phyloP scores from a whole-genome alignment of 2,329 filamentous ascomycete species.

The Aspergillus sp. region DNA sequence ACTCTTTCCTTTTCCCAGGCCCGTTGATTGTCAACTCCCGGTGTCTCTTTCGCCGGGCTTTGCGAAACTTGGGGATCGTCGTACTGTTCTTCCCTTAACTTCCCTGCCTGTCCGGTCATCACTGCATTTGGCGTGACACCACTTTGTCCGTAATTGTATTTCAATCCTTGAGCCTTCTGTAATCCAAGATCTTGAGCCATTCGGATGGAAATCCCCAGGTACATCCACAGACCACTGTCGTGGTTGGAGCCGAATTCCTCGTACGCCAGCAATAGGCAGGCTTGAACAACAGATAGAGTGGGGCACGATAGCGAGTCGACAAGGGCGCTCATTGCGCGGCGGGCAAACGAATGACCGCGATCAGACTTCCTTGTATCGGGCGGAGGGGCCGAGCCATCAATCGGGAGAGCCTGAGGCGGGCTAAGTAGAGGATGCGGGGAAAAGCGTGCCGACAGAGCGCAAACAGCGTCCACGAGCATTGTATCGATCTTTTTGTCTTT shows the following conservation, averaged over 20 bases:
- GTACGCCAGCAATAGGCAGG: conserved; percentile 79
- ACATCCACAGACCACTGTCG: conserved; percentile 92
- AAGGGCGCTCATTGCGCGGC: conserved; percentile 77
- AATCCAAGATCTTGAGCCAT: conserved; percentile 79
- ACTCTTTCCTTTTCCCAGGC: conserved; percentile 74
- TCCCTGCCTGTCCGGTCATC: conserved; percentile 44
- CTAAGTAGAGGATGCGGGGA: conserved; percentile 59
- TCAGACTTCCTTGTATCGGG: conserved; percentile 55
- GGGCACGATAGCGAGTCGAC: conserved; percentile 82
- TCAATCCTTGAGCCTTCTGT: conserved; percentile 75
- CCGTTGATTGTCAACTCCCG: conserved; percentile 58
- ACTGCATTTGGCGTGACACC: conserved; percentile 58
- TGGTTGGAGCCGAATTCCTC: conserved; percentile 86
- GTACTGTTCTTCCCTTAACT: conserved; percentile 45
- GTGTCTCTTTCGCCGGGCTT: conserved; percentile 27
- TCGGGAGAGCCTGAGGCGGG: conserved; percentile 51
- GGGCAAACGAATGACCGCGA: conserved; percentile 74
- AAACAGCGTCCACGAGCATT: conserved; percentile 83
- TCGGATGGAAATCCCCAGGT: conserved; percentile 80
- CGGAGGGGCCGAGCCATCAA: conserved; percentile 39
- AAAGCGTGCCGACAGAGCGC: conserved; percentile 77
- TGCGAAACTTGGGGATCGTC: conserved; percentile 41
- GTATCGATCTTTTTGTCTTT: conserved; percentile 79
- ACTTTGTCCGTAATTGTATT: conserved; percentile 53
- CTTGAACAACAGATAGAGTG: conserved; percentile 79